Evolutionary conservation across 202 grass and related monocot species (phyloP).

Genomic region (Zoysia matrella): DNA sequence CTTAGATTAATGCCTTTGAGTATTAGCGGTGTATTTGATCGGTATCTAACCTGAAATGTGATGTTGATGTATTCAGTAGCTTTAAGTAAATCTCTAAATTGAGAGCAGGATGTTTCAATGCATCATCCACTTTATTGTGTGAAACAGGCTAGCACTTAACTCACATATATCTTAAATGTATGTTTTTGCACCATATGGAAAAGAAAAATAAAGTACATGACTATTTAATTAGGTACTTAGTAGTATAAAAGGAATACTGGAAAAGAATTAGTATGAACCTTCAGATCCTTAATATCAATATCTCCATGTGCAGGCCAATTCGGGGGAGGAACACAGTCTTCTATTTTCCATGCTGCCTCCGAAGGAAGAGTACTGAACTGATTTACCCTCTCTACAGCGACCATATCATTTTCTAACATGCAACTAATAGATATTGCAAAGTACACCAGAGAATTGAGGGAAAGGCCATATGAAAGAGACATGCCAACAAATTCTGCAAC

Average conservation of each 20-base stretch:
- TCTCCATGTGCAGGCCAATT: slow-evolving; percentile 60
- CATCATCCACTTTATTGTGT: slow-evolving; percentile 1
- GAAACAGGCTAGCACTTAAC: background rate
- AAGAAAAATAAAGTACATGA: background rate
- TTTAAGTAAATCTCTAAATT: background rate
- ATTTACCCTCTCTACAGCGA: slow-evolving; percentile 73
- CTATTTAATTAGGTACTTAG: background rate
- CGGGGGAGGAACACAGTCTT: slow-evolving; percentile 39
- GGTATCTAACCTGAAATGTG: slow-evolving; percentile 60
- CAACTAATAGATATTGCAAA: slow-evolving; percentile 59
- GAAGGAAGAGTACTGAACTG: slow-evolving; percentile 66
- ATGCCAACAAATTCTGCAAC: slow-evolving; percentile 70
- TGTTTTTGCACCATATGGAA: background rate
- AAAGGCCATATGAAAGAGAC: slow-evolving; percentile 68
- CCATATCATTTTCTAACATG: slow-evolving; percentile 61
- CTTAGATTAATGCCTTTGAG: slow-evolving; percentile 61
- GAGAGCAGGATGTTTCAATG: background rate
- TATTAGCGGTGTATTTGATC: slow-evolving; percentile 61
- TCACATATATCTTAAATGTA: background rate
- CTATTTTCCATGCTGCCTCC: slow-evolving; percentile 51
- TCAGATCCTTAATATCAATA: slow-evolving; percentile 57
- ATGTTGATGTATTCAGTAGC: slow-evolving; percentile 6
- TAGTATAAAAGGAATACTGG: background rate
- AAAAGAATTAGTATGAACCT: slow-evolving; percentile 37
- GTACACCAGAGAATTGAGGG: slow-evolving; percentile 56